phyloP scores from a whole-genome alignment of 306 rosid species.

The Mimosa bimucronata region DNA sequence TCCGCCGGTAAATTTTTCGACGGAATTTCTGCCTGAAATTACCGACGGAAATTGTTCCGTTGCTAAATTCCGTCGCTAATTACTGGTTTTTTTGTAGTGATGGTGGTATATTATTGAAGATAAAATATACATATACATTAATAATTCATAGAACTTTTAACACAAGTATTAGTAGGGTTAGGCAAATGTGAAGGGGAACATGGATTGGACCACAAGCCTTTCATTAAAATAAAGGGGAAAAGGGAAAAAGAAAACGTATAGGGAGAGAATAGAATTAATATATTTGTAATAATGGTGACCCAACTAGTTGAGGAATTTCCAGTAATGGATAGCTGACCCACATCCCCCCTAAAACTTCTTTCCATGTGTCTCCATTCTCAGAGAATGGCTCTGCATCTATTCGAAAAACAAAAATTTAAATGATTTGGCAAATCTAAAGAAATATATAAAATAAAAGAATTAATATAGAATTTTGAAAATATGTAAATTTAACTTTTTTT shows the following conservation, averaged over 20 bases:
- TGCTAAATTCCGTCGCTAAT: too few relatives aligned
- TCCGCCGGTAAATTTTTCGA: too few relatives aligned
- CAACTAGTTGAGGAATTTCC: conserved; percentile 54
- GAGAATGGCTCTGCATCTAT: conserved; percentile 48
- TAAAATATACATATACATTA: not conserved
- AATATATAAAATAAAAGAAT: conserved; percentile 24
- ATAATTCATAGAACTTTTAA: conserved; percentile 32
- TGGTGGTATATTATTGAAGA: not conserved
- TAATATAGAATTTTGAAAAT: not conserved
- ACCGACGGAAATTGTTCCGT: too few relatives aligned
- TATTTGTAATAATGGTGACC: conserved; percentile 36
- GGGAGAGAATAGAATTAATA: conserved; percentile 37
- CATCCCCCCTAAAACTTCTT: conserved; percentile 48
- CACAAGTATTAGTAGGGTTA: conserved; percentile 36
- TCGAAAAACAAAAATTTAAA: conserved; percentile 22
- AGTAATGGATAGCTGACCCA: conserved; percentile 57
- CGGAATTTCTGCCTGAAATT: too few relatives aligned
- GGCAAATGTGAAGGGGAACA: conserved; percentile 51
- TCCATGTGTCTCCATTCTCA: conserved; percentile 50
- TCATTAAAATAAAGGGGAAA: conserved; percentile 32
- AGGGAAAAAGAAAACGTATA: not conserved
- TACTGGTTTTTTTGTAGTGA: too few relatives aligned
- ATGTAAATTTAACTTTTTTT: not conserved
- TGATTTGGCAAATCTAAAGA: conserved; percentile 39
- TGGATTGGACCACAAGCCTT: conserved; percentile 53